A percentile compares a stretch with the other conserved stretches of the same genome.
Evolutionary conservation across 331 rosid genomes (phyloP).

Genomic region (Acacia concinna): DNA sequence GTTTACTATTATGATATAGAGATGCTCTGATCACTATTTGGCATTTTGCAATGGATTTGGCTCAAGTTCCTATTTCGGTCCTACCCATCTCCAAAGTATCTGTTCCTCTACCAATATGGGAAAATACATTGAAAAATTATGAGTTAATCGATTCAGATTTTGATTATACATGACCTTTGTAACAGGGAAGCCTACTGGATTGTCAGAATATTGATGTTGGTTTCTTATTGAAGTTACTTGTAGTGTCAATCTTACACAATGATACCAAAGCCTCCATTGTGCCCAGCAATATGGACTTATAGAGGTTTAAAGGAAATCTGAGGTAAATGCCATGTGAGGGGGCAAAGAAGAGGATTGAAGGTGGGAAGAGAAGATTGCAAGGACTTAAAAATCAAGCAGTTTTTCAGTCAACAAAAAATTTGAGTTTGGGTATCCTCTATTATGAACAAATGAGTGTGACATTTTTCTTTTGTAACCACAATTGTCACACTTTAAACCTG

Average conservation of each 20-base stretch:
- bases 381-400: not conserved
- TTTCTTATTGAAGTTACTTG: not conserved
- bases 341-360: not conserved
- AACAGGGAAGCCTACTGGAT: not conserved
- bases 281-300: not conserved
- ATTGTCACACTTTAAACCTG: not conserved
- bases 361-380: not conserved
- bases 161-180: not conserved
- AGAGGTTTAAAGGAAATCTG: not conserved
- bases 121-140: slow-evolving; percentile 2
- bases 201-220: not conserved
- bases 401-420: not conserved
- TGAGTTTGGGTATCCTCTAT: not conserved
- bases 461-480: not conserved
- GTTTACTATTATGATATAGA: not conserved
- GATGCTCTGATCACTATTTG: not conserved
- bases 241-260: not conserved
- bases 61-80: not conserved
- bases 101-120: slow-evolving; percentile 1
- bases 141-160: not conserved
- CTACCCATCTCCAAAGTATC: slow-evolving; percentile 1
- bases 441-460: not conserved
- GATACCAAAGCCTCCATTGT: slow-evolving; percentile 4
- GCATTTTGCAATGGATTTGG: slow-evolving; percentile 9
- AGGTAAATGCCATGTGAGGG: not conserved